These are phyloP conservation scores for Colletotrichum sp. DNA, from an alignment of 2,329 filamentous ascomycete species.

Conservation along the genomic window DNA sequence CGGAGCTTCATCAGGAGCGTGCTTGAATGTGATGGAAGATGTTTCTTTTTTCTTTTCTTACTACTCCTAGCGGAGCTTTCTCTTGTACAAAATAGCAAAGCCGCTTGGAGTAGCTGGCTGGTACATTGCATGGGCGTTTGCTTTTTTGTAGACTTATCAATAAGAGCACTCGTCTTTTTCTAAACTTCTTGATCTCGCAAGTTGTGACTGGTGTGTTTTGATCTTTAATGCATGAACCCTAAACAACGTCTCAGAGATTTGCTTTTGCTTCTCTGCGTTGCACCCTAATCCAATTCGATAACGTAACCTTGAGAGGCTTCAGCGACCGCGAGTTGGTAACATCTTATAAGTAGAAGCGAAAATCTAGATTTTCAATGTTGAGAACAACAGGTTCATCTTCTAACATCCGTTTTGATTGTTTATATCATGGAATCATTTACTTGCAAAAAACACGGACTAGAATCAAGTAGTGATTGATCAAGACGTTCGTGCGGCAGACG, in stretches of 20 bases:
- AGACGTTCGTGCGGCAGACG: not conserved
- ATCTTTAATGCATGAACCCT: not conserved
- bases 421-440: not conserved
- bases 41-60: conserved; percentile 4
- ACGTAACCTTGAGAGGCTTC: not conserved
- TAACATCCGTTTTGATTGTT: not conserved
- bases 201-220: not conserved
- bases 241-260: not conserved
- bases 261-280: no score
- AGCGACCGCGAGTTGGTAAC: not conserved
- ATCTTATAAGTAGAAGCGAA: not conserved
- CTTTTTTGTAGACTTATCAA: not conserved
- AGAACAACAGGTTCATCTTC: not conserved
- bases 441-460: accelerated
- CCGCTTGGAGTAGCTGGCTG: conserved; percentile 16
- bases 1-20: not conserved
- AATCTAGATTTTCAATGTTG: not conserved
- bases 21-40: conserved; percentile 7
- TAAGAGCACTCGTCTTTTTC: not conserved
- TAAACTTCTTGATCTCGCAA: not conserved
- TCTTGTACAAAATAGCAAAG: conserved; percentile 13
- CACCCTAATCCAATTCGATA: not conserved
- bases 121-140: conserved; percentile 9
- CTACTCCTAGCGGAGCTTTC: conserved; percentile 2
- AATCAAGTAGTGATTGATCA: not conserved